A percentile compares a stretch with the other conserved stretches of the same genome.
Conservation (phyloP, 1,284 basidiomycete species). For the Leccinum fuscescens region DNA sequence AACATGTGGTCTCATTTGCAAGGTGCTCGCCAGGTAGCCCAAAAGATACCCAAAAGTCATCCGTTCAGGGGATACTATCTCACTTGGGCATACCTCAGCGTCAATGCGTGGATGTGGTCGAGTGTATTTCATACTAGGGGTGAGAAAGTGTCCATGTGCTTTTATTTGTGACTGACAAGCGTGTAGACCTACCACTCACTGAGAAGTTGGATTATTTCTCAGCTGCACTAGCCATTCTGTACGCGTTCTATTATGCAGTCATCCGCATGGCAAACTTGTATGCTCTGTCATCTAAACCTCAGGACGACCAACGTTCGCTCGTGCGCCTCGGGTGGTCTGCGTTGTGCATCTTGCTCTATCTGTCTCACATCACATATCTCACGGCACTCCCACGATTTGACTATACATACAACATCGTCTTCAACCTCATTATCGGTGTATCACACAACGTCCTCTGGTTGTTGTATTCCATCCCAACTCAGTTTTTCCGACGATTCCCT, state of each 20-base stretch:
- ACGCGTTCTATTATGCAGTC: slow-evolving; percentile 70
- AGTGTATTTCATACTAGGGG: slow-evolving; percentile 91
- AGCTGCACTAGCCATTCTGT: slow-evolving; percentile 81
- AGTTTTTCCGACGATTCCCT: slow-evolving; percentile 54
- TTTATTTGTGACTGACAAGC: slow-evolving; percentile 11
- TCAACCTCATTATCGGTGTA: slow-evolving; percentile 78
- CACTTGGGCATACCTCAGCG: slow-evolving; percentile 67
- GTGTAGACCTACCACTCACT: slow-evolving; percentile 74
- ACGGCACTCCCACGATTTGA: slow-evolving; percentile 80
- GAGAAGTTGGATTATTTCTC: slow-evolving; percentile 96
- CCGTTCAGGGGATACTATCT: slow-evolving; percentile 74
- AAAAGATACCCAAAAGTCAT: slow-evolving; percentile 53
- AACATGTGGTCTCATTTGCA: slow-evolving; percentile 77
- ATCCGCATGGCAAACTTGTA: slow-evolving; percentile 83
- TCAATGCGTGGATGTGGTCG: slow-evolving; percentile 95
- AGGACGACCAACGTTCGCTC: slow-evolving; percentile 4
- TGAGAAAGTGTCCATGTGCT: slow-evolving; percentile 33
- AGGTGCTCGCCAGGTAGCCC: slow-evolving; percentile 52
- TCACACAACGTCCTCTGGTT: slow-evolving; percentile 87
- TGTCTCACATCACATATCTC: slow-evolving; percentile 78
- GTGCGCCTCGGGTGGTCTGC: slow-evolving; percentile 40
- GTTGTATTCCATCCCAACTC: slow-evolving; percentile 58
- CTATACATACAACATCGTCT: slow-evolving; percentile 92
- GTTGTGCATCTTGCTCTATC: slow-evolving; percentile 51
- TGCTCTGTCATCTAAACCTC: slow-evolving; percentile 26